Evolutionary conservation across 805 yeast genomes (phyloP).

Genomic region (Candida tallmaniae): DNA sequence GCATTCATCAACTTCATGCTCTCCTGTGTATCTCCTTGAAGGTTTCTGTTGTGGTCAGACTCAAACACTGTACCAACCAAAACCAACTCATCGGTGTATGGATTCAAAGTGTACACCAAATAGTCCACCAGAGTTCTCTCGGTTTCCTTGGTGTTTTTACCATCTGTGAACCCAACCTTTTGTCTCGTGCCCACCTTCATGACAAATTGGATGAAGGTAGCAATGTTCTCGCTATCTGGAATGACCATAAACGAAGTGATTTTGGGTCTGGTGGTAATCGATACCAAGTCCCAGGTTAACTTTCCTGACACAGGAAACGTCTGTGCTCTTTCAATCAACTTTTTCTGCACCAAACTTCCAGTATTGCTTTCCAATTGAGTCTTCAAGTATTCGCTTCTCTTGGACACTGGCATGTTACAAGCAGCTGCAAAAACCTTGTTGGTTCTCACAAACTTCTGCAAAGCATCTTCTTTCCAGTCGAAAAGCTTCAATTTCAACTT

Average conservation of each 20-base stretch:
- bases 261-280: constrained; percentile 68
- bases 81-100: constrained; percentile 32
- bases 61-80: constrained; percentile 40
- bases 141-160: constrained; percentile 13
- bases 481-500: constrained; percentile 52
- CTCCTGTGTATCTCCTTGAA: constrained; percentile 29
- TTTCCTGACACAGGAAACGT: constrained; percentile 52
- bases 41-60: constrained; percentile 31
- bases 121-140: constrained; percentile 31
- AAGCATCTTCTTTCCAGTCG: constrained; percentile 82
- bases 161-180: constrained; percentile 25
- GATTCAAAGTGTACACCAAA: constrained; percentile 36
- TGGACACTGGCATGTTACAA: constrained; percentile 25
- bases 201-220: constrained; percentile 36
- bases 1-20: constrained; percentile 20
- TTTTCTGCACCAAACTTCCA: constrained; percentile 28
- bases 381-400: constrained; percentile 43
- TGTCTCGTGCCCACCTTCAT: constrained; percentile 35
- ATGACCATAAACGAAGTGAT: constrained; percentile 66
- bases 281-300: constrained; percentile 73
- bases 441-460: constrained; percentile 70
- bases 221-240: constrained; percentile 41
- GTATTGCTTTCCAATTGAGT: constrained; percentile 30
- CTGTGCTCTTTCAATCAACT: constrained; percentile 28
- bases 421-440: constrained; percentile 73